phyloP scores from a whole-genome alignment of 495 filamentous ascomycete species.

The Aspergillus taichungensis region DNA sequence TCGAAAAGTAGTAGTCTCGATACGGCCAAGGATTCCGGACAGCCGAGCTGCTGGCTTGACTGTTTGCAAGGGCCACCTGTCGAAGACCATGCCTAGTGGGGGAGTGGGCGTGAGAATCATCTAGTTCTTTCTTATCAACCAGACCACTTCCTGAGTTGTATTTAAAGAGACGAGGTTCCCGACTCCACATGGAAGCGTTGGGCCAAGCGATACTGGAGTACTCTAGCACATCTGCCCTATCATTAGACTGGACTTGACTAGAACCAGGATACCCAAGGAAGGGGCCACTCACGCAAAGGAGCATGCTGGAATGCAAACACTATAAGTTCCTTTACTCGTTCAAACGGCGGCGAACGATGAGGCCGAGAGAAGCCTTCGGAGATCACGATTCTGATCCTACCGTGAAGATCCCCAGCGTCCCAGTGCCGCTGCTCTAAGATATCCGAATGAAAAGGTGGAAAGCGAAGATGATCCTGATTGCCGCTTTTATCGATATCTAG shows the following conservation, averaged over 20 bases:
- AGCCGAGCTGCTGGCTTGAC: conserved; percentile 13
- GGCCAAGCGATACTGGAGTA: conserved; percentile 74
- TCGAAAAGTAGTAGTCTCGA: conserved; percentile 7
- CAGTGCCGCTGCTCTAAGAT: conserved; percentile 63
- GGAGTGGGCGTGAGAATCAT: conserved; percentile 43
- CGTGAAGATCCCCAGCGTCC: conserved; percentile 61
- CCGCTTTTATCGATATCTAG: conserved; percentile 53
- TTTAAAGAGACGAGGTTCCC: conserved; percentile 32
- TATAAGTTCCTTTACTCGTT: conserved; percentile 64
- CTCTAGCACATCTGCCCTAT: conserved; percentile 59
- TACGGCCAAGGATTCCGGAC: conserved; percentile 20
- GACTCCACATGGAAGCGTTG: conserved; percentile 63
- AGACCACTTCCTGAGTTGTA: conserved; percentile 18
- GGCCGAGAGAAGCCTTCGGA: conserved; percentile 57
- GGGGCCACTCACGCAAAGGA: conserved; percentile 51
- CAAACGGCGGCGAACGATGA: conserved; percentile 46
- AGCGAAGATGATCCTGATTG: conserved; percentile 55
- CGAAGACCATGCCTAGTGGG: conserved; percentile 29
- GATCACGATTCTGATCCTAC: conserved; percentile 70
- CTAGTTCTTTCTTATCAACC: conserved; percentile 19
- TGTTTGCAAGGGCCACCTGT: conserved; percentile 4
- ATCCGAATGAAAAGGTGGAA: conserved; percentile 66
- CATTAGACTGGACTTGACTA: conserved; percentile 7
- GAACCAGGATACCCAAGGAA: background rate
- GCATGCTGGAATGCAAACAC: conserved; percentile 83